Evolutionary conservation across 1,284 basidiomycete species (phyloP), one percentile per base, ranked within the genome.

Genomic region (Ustilago crameri): DNA sequence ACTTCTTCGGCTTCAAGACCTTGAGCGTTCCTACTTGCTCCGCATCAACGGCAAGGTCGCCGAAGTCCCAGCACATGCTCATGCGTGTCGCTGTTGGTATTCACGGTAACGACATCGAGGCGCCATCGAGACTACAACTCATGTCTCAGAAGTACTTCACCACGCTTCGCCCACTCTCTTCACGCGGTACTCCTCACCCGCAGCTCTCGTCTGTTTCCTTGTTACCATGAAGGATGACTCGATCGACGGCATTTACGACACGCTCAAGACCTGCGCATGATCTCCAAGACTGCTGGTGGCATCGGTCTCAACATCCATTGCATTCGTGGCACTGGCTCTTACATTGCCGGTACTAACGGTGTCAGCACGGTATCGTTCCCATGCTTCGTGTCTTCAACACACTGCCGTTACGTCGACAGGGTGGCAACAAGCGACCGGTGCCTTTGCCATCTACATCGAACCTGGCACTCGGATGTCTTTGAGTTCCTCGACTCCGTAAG

Each of bases 21-120:
- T 99, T 32, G 96, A 99, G 86, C 91, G 96, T 37, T 98, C 95
- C 4, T 99, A 98, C 85, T 89, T 98, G 9, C 90, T 99, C 48
- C 90, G 93, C 64, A 91, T 98, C 85, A 89, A 97, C 83, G 93
- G 93, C 58, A 93, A 93, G 79, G 92, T 96, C 47, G 95, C 94
- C 47, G 96, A 99, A 85, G 90, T 96, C 96, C 32, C 95, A 98
- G 83, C 96, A 98, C 85, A 93, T 98, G 90, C 91, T 98, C 82
- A 98, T 99, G 96, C 94, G 95, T 85, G 96, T 98, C 54, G 92
- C 95, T 46, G 93, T 98, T 49, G 96, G 95, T 60, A 96, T 99
- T 72, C 95, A 98, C 84, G 95, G 95, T 12, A 82, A 86, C 24
- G 92, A 98, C 84, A 88, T 98, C 66, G 93, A 96, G 26, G 90